A percentile compares a stretch with the other conserved stretches of the same genome.
Evolutionary conservation across 148 eudicot genomes (phyloP).

Genomic region (Tetragonia tetragonoides): DNA sequence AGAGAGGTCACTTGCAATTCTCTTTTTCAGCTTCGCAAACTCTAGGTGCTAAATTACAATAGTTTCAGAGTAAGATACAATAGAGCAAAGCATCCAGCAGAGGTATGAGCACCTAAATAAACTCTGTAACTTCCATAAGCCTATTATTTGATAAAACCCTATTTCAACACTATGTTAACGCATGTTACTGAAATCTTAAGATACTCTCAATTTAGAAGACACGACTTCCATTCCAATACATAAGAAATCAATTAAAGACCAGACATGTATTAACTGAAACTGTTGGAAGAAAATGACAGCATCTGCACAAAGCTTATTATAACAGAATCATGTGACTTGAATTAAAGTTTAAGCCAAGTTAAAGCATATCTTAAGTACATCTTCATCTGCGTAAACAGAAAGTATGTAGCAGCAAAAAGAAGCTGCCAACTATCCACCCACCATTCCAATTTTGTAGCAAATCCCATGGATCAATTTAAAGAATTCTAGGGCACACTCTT

Average conservation of each 20-base stretch:
- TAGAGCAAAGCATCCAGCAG: neutral
- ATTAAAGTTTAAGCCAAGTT: neutral
- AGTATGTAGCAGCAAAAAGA: neutral
- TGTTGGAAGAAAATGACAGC: neutral
- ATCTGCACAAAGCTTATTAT: neutral
- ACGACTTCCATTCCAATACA: conserved; percentile 10
- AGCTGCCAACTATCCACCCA: neutral
- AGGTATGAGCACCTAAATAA: conserved; percentile 6
- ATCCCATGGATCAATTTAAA: neutral
- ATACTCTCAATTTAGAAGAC: neutral
- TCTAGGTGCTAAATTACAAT: conserved; percentile 48
- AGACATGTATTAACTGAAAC: neutral
- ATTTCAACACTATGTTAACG: neutral
- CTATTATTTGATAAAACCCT: neutral
- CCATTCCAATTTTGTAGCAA: neutral
- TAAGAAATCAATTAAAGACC: neutral
- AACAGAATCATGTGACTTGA: neutral
- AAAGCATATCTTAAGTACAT: neutral
- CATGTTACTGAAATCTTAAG: neutral
- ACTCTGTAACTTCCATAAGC: neutral
- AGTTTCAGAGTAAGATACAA: conserved; percentile 1
- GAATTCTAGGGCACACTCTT: neutral
- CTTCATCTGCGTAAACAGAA: neutral
- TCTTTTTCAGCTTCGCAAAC: conserved; percentile 71
- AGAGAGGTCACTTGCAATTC: conserved; percentile 63